Conservation (phyloP, 2,329 filamentous ascomycete genomes). For the Paracoccidioides brasiliensis region DNA sequence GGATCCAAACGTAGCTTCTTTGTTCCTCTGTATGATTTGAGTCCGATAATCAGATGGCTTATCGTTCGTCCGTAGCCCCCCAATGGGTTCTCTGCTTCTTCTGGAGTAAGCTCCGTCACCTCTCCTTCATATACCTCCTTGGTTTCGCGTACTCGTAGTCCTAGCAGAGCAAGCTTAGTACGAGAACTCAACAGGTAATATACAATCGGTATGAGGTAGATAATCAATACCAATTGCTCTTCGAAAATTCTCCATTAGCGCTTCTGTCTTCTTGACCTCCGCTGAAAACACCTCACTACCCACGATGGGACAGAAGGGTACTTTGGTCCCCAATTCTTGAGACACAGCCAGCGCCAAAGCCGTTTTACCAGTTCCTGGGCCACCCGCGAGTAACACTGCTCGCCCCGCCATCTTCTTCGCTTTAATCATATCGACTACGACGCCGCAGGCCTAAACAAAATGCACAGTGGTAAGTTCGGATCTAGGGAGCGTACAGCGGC, state of each 20-base stretch:
- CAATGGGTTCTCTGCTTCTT: constrained; percentile 94
- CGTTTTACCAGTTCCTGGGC: constrained; percentile 93
- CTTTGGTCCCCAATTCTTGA: constrained; percentile 94
- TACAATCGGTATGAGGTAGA: neutral
- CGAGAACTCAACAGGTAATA: neutral
- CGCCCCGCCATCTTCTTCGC: constrained; percentile 96
- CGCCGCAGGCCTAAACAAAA: constrained; percentile 62
- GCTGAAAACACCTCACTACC: constrained; percentile 96
- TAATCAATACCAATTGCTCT: constrained; percentile 63
- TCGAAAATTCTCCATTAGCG: constrained; percentile 98
- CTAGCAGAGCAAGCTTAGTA: constrained; percentile 22
- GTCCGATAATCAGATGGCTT: constrained; percentile 80
- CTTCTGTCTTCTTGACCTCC: constrained; percentile 98
- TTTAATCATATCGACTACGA: constrained; percentile 90
- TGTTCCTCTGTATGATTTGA: constrained; percentile 91
- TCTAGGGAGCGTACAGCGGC: neutral
- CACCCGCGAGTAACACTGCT: constrained; percentile 83
- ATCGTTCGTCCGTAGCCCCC: constrained; percentile 97
- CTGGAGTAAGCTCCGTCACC: constrained; percentile 91
- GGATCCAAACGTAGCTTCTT: constrained; percentile 96
- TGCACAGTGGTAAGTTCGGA: neutral
- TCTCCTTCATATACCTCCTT: constrained; percentile 99
- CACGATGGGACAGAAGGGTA: constrained; percentile 95
- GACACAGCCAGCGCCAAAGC: constrained; percentile 89
- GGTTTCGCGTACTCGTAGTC: constrained; percentile 87